These are phyloP conservation scores for Aspergillus phoenicis DNA, from an alignment of 2,329 filamentous ascomycete genomes.

Conservation along the genomic window DNA sequence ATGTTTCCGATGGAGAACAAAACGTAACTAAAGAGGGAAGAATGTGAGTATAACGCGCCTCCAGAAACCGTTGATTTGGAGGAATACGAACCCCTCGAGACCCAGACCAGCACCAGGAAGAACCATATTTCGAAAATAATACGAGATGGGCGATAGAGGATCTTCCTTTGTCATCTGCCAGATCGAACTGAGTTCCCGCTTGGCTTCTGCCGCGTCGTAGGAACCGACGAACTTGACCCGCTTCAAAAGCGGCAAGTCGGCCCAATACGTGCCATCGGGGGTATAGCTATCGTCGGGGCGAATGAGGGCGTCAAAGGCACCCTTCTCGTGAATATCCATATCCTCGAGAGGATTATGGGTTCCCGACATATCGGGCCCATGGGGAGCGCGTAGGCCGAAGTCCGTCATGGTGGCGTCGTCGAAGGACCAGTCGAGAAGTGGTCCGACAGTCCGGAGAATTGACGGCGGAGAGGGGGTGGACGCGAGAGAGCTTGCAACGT, in stretches of 20 bases:
- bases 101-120: conserved; percentile 89
- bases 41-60: neutral
- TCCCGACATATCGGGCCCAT: conserved; percentile 52
- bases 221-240: conserved; percentile 74
- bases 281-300: conserved; percentile 89
- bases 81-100: conserved; percentile 68
- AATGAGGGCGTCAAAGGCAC: conserved; percentile 75
- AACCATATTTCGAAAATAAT: conserved; percentile 88
- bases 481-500: conserved; percentile 10
- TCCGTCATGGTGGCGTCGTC: conserved; percentile 36
- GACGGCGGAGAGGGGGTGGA: conserved; percentile 3
- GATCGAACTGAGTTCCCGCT: conserved; percentile 66
- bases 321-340: conserved; percentile 62
- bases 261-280: conserved; percentile 85
- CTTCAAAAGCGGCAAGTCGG: conserved; percentile 73
- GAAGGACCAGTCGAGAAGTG: conserved; percentile 16
- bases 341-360: conserved; percentile 47
- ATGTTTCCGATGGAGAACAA: conserved; percentile 96
- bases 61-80: neutral
- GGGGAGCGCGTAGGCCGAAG: conserved; percentile 47
- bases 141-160: conserved; percentile 77
- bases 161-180: conserved; percentile 83
- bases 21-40: conserved; percentile 66
- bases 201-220: conserved; percentile 71
- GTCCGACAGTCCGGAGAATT: neutral